Conservation (phyloP, 345 rosid species). For the Conringia planisiliqua region DNA sequence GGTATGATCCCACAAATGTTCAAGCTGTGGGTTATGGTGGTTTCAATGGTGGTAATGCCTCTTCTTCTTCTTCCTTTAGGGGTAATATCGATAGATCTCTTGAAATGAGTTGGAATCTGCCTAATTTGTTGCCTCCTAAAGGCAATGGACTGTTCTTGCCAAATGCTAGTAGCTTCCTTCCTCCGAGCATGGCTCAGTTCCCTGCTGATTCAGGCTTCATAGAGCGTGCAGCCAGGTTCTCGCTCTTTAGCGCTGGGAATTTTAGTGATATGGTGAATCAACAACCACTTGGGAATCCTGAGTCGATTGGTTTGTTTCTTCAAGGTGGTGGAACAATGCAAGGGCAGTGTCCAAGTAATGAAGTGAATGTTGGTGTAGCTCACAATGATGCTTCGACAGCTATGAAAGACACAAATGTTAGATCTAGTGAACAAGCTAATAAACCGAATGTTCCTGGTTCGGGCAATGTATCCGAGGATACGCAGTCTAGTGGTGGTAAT, state of each 20-base stretch:
- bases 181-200: slow-evolving; percentile 73
- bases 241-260: slow-evolving; percentile 72
- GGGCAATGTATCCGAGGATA: slow-evolving; percentile 75
- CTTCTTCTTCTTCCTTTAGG: slow-evolving; percentile 38
- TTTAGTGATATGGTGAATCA: slow-evolving; percentile 61
- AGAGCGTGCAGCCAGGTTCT: slow-evolving; percentile 95
- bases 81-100: slow-evolving; percentile 50
- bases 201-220: slow-evolving; percentile 89
- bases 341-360: slow-evolving; percentile 50
- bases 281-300: slow-evolving; percentile 54
- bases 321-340: slow-evolving; percentile 54
- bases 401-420: slow-evolving; percentile 44
- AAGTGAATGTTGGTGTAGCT: slow-evolving; percentile 44
- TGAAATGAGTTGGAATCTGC: slow-evolving; percentile 71
- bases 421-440: slow-evolving; percentile 52
- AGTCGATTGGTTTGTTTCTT: slow-evolving; percentile 51
- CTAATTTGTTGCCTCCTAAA: slow-evolving; percentile 51
- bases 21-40: slow-evolving; percentile 65
- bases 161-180: slow-evolving; percentile 47
- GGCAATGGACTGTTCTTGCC: slow-evolving; percentile 56
- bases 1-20: slow-evolving; percentile 64
- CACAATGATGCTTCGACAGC: slow-evolving; percentile 48
- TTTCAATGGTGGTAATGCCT: slow-evolving; percentile 36
- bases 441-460: slow-evolving; percentile 62
- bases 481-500: slow-evolving; percentile 70